These are phyloP conservation scores for Primulina tabacum DNA, from an alignment of 257 asterid species.

Conservation along the genomic window DNA sequence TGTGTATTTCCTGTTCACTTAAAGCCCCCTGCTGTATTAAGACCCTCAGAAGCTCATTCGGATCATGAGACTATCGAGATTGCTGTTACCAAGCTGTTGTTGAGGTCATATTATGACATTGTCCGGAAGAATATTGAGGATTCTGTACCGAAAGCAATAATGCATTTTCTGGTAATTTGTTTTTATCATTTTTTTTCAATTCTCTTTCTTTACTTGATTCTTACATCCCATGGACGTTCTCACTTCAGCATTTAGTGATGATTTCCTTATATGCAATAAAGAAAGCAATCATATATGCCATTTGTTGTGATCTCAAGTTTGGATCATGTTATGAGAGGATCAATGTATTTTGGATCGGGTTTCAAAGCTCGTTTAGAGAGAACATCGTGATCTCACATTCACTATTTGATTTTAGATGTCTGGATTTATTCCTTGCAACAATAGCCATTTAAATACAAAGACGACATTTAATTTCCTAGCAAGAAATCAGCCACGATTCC, in stretches of 20 bases:
- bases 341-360: too few species aligned
- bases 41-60: conserved; percentile 70
- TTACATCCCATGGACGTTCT: neutral
- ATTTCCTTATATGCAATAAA: neutral
- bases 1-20: conserved; percentile 18
- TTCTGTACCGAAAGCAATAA: conserved; percentile 80
- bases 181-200: conserved; percentile 5
- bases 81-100: conserved; percentile 55
- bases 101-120: conserved; percentile 80
- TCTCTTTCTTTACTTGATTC: conserved; percentile 1
- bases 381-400: too few species aligned
- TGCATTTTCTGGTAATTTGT: conserved; percentile 83
- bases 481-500: too few species aligned
- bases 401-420: too few species aligned
- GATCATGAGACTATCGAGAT: conserved; percentile 71
- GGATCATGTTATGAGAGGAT: too few species aligned
- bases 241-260: neutral
- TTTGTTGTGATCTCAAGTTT: too few species aligned
- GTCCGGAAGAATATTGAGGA: conserved; percentile 83
- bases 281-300: neutral
- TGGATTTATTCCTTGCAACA: too few species aligned
- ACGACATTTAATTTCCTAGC: too few species aligned
- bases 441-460: too few species aligned
- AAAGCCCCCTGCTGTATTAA: conserved; percentile 82
- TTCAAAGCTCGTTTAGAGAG: too few species aligned